These are phyloP conservation scores for Talaromyces atroroseus DNA, from an alignment of 2,329 filamentous ascomycete species.

Conservation along the genomic window DNA sequence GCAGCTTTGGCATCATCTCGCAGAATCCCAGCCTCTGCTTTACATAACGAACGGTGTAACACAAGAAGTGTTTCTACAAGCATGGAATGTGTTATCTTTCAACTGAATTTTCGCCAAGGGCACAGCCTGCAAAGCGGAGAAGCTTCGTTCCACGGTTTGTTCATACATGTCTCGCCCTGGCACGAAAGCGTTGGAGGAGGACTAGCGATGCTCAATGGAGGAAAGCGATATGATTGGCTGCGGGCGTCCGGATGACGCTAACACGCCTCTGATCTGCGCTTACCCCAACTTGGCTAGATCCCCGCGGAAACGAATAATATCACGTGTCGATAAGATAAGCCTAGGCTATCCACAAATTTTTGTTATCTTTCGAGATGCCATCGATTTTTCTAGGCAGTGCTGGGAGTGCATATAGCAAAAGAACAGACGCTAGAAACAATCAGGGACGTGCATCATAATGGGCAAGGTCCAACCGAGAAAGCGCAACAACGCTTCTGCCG, in stretches of 20 bases:
- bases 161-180: background rate
- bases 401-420: background rate
- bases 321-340: conserved; percentile 15
- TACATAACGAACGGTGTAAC: too few species aligned
- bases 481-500: conserved; percentile 44
- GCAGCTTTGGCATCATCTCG: too few species aligned
- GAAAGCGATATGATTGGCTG: background rate
- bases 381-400: background rate
- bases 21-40: too few species aligned
- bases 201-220: too few species aligned
- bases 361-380: conserved; percentile 3
- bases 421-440: background rate
- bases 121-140: background rate
- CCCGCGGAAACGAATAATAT: background rate
- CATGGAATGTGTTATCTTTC: too few species aligned
- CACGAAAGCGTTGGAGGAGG: background rate
- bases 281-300: background rate
- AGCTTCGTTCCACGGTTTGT: background rate
- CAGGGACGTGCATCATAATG: conserved; percentile 34
- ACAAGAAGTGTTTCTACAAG: too few species aligned
- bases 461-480: conserved; percentile 51
- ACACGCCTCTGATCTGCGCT: background rate
- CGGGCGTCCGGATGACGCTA: background rate
- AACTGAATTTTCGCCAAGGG: too few species aligned
- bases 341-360: conserved; percentile 15